phyloP scores from a whole-genome alignment of 2,329 filamentous ascomycete genomes.

The Fusarium sambucinum region DNA sequence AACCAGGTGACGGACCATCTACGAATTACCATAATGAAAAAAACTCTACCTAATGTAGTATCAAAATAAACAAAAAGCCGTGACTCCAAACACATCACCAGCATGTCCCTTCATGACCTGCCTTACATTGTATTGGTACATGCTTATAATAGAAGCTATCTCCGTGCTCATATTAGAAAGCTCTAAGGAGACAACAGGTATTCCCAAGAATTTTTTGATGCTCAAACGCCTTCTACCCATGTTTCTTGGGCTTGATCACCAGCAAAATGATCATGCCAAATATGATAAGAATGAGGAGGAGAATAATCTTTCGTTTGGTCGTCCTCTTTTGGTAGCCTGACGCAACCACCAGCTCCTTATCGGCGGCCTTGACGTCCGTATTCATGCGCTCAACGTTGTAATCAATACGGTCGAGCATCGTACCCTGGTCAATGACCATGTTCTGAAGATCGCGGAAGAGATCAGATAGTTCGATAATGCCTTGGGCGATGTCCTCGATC shows the following conservation, averaged over 20 bases:
- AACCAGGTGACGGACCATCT: not conserved
- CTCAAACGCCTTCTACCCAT: constrained; percentile 41
- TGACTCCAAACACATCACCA: constrained; percentile 47
- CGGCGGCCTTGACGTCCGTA: constrained; percentile 91
- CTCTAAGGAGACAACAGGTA: constrained; percentile 25
- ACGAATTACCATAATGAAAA: constrained; percentile 12
- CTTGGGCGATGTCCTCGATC: constrained; percentile 97
- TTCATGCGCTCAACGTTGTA: constrained; percentile 98
- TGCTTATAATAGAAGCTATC: constrained; percentile 35
- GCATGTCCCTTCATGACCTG: constrained; percentile 44
- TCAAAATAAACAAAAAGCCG: constrained; percentile 40
- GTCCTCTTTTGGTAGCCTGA: constrained; percentile 89
- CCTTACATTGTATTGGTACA: constrained; percentile 52
- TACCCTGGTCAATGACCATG: constrained; percentile 95
- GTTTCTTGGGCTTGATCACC: constrained; percentile 79
- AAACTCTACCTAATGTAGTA: constrained; percentile 38
- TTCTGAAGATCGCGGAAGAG: constrained; percentile 96
- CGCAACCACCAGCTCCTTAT: constrained; percentile 90
- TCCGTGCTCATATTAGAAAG: not conserved
- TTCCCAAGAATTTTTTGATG: constrained; percentile 28
- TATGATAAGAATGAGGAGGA: constrained; percentile 87
- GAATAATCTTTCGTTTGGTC: constrained; percentile 91
- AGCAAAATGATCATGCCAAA: constrained; percentile 88
- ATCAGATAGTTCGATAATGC: constrained; percentile 96
- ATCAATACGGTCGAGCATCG: constrained; percentile 93